Conservation (phyloP, 495 filamentous ascomycete genomes). For the Monascus purpureus region DNA sequence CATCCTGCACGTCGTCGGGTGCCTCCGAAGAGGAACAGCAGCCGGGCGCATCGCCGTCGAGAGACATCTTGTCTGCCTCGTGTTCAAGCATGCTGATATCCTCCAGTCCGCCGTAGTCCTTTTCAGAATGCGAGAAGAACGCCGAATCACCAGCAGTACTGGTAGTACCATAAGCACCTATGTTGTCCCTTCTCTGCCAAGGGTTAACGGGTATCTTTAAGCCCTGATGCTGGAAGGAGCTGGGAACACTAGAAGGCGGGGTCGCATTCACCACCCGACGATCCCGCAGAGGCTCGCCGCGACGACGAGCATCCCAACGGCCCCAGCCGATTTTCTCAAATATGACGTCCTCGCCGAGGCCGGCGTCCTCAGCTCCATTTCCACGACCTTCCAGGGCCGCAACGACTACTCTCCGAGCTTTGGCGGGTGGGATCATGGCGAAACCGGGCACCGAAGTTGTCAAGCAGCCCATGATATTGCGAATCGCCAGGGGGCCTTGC, state of each 20-base stretch:
- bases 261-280: conserved; percentile 16
- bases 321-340: conserved; percentile 98
- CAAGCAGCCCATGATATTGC: conserved; percentile 84
- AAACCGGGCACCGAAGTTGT: conserved; percentile 90
- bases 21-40: conserved; percentile 62
- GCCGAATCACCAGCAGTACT: conserved; percentile 58
- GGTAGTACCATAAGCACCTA: conserved; percentile 36
- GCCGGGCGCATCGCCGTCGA: conserved; percentile 55
- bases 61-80: conserved; percentile 93
- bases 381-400: conserved; percentile 68
- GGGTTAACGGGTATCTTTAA: conserved; percentile 50
- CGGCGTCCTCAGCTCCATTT: conserved; percentile 46
- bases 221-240: conserved; percentile 35
- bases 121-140: conserved; percentile 58
- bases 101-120: conserved; percentile 32
- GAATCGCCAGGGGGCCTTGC: conserved; percentile 84
- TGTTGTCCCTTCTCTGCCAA: conserved; percentile 33
- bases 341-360: conserved; percentile 57
- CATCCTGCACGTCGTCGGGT: conserved; percentile 51
- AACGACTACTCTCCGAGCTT: conserved; percentile 79
- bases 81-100: conserved; percentile 62
- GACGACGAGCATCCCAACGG: conserved; percentile 75
- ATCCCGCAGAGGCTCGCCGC: conserved; percentile 47
- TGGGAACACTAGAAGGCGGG: conserved; percentile 38
- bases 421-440: conserved; percentile 77